Conservation (phyloP, 805 yeast genomes). For the Candida sphagnicola region DNA sequence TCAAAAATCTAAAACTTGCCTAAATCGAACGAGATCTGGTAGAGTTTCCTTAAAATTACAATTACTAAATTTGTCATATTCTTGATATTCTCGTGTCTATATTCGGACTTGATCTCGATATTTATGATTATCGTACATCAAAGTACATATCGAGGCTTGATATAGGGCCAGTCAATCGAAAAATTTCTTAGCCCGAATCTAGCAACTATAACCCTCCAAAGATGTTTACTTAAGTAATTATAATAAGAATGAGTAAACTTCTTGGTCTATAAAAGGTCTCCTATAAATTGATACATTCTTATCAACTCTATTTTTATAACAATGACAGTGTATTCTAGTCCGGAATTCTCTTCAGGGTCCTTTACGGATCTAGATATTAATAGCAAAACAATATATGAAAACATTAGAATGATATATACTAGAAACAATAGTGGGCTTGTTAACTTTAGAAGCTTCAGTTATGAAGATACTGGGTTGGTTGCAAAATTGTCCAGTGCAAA, state of each 20-base stretch:
- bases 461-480: background rate
- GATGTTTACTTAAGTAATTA: no score
- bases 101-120: background rate
- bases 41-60: background rate
- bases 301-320: no score
- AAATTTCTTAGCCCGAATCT: no score
- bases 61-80: background rate
- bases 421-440: conserved; percentile 15
- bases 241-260: no score
- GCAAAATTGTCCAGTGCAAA: background rate
- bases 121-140: background rate
- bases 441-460: conserved; percentile 8
- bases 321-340: conserved; percentile 3
- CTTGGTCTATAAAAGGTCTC: no score
- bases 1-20: no score
- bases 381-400: conserved; percentile 21
- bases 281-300: no score
- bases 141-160: background rate
- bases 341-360: background rate
- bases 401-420: conserved; percentile 23
- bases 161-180: no score
- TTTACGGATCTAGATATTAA: background rate
- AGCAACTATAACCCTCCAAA: no score
- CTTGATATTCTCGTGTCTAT: background rate
- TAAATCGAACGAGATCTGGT: no score